Evolutionary conservation across 2,329 filamentous ascomycete species (phyloP).

Genomic region (Fusarium begoniae): DNA sequence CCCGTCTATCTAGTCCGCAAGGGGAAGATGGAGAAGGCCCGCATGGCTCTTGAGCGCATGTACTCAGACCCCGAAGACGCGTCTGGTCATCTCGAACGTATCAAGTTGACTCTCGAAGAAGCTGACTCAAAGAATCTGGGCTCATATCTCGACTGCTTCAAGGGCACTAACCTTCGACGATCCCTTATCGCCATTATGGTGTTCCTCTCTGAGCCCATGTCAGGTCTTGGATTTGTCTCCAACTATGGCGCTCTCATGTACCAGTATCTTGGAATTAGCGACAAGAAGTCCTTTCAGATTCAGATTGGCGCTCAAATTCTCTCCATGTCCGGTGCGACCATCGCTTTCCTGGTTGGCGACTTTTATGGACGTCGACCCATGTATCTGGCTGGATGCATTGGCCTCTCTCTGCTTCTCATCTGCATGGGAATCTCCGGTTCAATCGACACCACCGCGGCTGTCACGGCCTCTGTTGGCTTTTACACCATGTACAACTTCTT

Average conservation of each 20-base stretch:
- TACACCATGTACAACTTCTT: constrained; percentile 53
- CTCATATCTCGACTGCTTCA: constrained; percentile 57
- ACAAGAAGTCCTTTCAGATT: constrained; percentile 41
- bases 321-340: constrained; percentile 43
- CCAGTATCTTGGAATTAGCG: constrained; percentile 42
- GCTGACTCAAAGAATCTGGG: constrained; percentile 43
- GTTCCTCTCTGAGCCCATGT: constrained; percentile 54
- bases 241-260: constrained; percentile 53
- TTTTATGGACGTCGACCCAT: constrained; percentile 44
- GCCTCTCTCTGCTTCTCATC: constrained; percentile 33
- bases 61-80: constrained; percentile 49
- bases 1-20: constrained; percentile 59
- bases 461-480: constrained; percentile 46
- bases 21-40: constrained; percentile 38
- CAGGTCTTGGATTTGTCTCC: constrained; percentile 56
- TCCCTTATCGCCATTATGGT: constrained; percentile 55
- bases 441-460: constrained; percentile 33
- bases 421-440: constrained; percentile 45
- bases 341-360: constrained; percentile 41
- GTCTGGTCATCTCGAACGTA: constrained; percentile 53
- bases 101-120: constrained; percentile 59
- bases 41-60: constrained; percentile 54
- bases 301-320: constrained; percentile 44
- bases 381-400: constrained; percentile 40
- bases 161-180: constrained; percentile 52